Base-by-base conservation (phyloP, 257 asterid species). In the Perilla frutescens region DNA sequence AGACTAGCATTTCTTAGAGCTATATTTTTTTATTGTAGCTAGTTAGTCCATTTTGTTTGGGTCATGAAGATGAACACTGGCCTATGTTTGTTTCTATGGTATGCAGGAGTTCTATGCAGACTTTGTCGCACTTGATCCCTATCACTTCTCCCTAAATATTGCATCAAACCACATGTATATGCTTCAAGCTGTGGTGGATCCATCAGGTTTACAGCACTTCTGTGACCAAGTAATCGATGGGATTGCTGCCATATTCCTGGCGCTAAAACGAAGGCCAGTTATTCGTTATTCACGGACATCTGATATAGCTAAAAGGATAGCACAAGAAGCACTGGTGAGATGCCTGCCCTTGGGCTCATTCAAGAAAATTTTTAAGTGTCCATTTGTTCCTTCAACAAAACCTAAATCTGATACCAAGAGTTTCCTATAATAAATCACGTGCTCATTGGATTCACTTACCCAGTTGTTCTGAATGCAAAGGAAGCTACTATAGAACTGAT, bases 161-260 rank as follows among this genome's bases (percentile, higher is more conserved):
- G 85, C 86, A 58, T 81, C 96, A 74, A 91, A 94, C 74, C 90
- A 90, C 76, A 83, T 88, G 91, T 90, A 88, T 76, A 86, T 94
- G 93, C 91, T 94, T 70, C 97, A 96, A 53, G 99, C 97, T 62
- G 93, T 89, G 70, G 98, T 91, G 80, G 98, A 92, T 86, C 98
- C 97, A 37, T 84, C 97, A 59, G 74, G 89, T 61, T 61, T 94
- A 74, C 97, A 87, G 82, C 82, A 83, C 69, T 89, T 88, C 66
- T 90, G 93, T 79, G 98, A 94, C 68, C 85, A 96, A 75, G 89
- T 83, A 10, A 90, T 94, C 78, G 99, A 94, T 72, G 99, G 99
- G 72, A 82, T 94, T 79, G 92, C 96, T 68, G 96, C 98, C 59
- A 79, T 94, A 71, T 94, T 94, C 83, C 78, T 91, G 81, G 88